Evolutionary conservation across 2,329 filamentous ascomycete species (phyloP).

Genomic region (Dactylonectria macrodidyma): DNA sequence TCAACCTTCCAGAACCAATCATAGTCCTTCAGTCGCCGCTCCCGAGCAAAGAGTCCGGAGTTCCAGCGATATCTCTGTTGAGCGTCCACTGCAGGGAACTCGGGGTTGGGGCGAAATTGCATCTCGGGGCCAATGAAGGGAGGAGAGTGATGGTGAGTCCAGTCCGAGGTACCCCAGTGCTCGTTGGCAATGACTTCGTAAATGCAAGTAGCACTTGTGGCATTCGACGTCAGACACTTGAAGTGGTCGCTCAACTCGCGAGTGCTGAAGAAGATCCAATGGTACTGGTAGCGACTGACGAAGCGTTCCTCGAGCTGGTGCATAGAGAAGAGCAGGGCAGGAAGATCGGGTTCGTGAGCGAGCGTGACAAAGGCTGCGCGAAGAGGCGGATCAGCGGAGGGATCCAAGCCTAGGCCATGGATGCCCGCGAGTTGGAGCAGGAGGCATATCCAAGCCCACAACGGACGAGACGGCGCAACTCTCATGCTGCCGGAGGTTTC

Average conservation of each 20-base stretch:
- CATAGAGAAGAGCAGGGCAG: constrained; percentile 60
- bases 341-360: constrained; percentile 50
- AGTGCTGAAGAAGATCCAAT: constrained; percentile 92
- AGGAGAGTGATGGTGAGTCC: constrained; percentile 29
- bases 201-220: constrained; percentile 78
- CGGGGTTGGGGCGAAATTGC: constrained; percentile 12
- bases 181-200: constrained; percentile 83
- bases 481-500: constrained; percentile 36
- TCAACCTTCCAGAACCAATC: constrained; percentile 75
- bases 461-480: constrained; percentile 15
- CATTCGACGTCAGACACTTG: constrained; percentile 76
- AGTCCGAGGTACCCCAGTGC: constrained; percentile 79
- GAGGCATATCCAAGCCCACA: constrained; percentile 37
- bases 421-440: constrained; percentile 43
- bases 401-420: constrained; percentile 34
- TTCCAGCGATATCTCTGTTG: constrained; percentile 89
- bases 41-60: constrained; percentile 84
- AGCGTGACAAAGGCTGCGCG: constrained; percentile 53
- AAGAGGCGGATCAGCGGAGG: constrained; percentile 42
- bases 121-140: constrained; percentile 1
- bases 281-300: constrained; percentile 87
- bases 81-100: constrained; percentile 48
- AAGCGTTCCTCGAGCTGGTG: constrained; percentile 71
- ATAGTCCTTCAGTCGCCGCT: constrained; percentile 76
- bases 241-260: constrained; percentile 84